A percentile compares a stretch with the other conserved stretches of the same genome.
Evolutionary conservation across 2,329 filamentous ascomycete species (phyloP).

Genomic region (Hymenoscyphus fructigenus): DNA sequence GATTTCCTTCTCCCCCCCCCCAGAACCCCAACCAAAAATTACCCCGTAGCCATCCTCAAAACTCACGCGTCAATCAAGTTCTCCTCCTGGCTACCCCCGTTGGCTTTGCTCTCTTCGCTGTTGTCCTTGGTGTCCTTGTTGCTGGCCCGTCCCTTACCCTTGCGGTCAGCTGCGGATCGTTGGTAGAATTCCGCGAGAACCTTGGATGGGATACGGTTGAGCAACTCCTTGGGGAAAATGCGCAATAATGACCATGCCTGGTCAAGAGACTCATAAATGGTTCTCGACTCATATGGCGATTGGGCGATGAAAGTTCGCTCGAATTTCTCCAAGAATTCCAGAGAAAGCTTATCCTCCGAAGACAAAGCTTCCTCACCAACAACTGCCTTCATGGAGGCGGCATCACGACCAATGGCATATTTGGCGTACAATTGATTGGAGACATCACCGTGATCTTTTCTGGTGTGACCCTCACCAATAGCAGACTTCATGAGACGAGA

Average conservation of each 20-base stretch:
- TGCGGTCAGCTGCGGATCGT: conserved; percentile 61
- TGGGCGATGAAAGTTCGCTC: conserved; percentile 93
- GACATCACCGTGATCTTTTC: conserved; percentile 95
- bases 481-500: conserved; percentile 99
- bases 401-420: conserved; percentile 98
- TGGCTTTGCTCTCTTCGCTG: conserved; percentile 33
- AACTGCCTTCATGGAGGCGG: conserved; percentile 98
- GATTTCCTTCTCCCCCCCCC: conserved; percentile 6
- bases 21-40: conserved; percentile 15
- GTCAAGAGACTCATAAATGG: conserved; percentile 91
- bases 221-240: conserved; percentile 96
- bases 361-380: conserved; percentile 97
- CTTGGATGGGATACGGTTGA: conserved; percentile 91
- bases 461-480: conserved; percentile 95
- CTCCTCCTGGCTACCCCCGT: conserved; percentile 51
- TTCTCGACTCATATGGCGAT: conserved; percentile 86
- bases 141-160: conserved; percentile 60
- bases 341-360: conserved; percentile 92
- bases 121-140: conserved; percentile 43
- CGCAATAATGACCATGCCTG: conserved; percentile 94
- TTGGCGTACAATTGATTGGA: conserved; percentile 99
- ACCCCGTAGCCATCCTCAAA: not conserved
- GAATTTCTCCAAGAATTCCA: conserved; percentile 98
- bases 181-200: conserved; percentile 81
- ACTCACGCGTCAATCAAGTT: conserved; percentile 60